phyloP scores from a whole-genome alignment of 805 yeast species.

The Myxozyma lipomycoides region DNA sequence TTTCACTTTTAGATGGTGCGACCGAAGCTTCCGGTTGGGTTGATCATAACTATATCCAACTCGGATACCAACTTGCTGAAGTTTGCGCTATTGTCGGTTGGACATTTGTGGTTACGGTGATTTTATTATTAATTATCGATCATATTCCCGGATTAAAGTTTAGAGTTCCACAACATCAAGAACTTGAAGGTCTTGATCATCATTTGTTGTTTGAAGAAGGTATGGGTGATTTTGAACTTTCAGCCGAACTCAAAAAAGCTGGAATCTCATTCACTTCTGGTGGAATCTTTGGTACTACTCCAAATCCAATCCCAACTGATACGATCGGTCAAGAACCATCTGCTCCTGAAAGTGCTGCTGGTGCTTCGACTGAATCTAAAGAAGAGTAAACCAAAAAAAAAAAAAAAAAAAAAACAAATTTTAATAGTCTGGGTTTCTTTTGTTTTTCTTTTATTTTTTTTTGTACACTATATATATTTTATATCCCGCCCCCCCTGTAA shows the following conservation, averaged over 20 bases:
- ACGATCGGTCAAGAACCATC: neutral
- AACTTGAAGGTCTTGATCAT: constrained; percentile 78
- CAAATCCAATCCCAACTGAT: neutral
- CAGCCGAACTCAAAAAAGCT: constrained; percentile 3
- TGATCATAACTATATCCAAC: constrained; percentile 73
- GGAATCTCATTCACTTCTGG: constrained; percentile 1
- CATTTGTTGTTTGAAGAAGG: constrained; percentile 6
- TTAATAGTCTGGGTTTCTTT: neutral
- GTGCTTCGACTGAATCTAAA: neutral
- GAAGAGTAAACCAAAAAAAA: neutral
- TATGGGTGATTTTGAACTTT: constrained; percentile 11
- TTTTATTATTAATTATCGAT: constrained; percentile 63
- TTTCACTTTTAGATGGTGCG: constrained; percentile 63
- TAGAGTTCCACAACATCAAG: constrained; percentile 80
- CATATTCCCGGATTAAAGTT: constrained; percentile 72
- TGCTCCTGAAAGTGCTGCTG: neutral
- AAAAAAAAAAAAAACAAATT: no score
- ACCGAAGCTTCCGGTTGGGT: constrained; percentile 64
- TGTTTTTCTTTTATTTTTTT: neutral
- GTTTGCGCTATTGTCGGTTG: constrained; percentile 64
- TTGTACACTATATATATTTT: neutral
- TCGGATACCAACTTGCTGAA: constrained; percentile 85
- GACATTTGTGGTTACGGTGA: constrained; percentile 68
- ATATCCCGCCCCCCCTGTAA: neutral
- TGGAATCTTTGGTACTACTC: neutral